phyloP scores from a whole-genome alignment of 2,329 filamentous ascomycete species.

The Samsoniella hepiali region DNA sequence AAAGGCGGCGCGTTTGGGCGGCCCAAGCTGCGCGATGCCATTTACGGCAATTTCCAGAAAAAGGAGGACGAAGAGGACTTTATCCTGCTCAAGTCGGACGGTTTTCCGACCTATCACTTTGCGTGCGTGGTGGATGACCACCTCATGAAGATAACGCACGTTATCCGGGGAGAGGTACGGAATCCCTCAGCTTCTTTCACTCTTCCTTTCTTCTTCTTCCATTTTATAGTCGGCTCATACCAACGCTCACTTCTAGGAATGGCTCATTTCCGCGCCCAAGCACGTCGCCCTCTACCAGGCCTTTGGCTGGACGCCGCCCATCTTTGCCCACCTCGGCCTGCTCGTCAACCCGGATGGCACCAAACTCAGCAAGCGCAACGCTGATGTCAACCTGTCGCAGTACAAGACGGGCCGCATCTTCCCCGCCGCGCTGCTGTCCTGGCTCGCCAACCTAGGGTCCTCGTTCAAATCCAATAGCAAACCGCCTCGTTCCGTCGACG shows the following conservation, averaged over 20 bases:
- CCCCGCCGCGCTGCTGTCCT: constrained; percentile 64
- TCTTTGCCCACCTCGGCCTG: constrained; percentile 78
- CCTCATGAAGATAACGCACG: constrained; percentile 91
- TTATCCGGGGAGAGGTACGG: constrained; percentile 70
- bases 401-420: constrained; percentile 48
- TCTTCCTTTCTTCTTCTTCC: no score
- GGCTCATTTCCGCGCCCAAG: constrained; percentile 88
- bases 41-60: constrained; percentile 68
- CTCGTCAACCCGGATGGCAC: constrained; percentile 65
- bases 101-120: constrained; percentile 92
- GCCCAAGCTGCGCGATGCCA: constrained; percentile 68
- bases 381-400: constrained; percentile 46
- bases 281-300: constrained; percentile 69
- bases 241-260: constrained; percentile 55
- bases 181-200: not conserved
- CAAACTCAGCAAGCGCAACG: constrained; percentile 83
- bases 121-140: constrained; percentile 97
- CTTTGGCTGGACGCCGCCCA: constrained; percentile 69
- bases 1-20: constrained; percentile 55
- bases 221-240: not conserved
- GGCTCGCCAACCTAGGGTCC: constrained; percentile 67
- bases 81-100: constrained; percentile 86
- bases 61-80: constrained; percentile 68
- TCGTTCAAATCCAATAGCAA: constrained; percentile 29
- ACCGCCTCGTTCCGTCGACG: constrained; percentile 51